Evolutionary conservation across 2,329 filamentous ascomycete genomes (phyloP).

Genomic region (Cordyceps militaris): DNA sequence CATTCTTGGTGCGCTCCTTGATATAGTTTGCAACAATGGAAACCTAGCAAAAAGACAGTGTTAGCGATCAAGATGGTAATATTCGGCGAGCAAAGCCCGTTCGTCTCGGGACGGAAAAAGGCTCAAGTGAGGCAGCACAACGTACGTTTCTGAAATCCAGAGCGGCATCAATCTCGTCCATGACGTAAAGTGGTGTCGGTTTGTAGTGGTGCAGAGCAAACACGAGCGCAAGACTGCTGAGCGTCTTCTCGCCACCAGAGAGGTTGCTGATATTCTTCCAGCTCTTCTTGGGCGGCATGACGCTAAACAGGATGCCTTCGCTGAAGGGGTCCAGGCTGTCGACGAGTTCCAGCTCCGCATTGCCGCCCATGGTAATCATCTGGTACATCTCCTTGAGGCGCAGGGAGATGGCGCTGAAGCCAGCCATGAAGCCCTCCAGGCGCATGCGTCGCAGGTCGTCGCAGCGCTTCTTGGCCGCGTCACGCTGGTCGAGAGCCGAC

Average conservation of each 20-base stretch:
- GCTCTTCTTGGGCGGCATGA: constrained; percentile 99
- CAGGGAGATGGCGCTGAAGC: constrained; percentile 87
- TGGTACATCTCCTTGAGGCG: constrained; percentile 99
- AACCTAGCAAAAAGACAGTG: constrained; percentile 54
- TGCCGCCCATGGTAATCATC: constrained; percentile 99
- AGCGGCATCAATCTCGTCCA: constrained; percentile 99
- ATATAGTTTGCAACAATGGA: constrained; percentile 98
- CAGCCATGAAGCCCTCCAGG: constrained; percentile 96
- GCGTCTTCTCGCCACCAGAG: constrained; percentile 93
- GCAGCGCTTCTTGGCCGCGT: constrained; percentile 82
- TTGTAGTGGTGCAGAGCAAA: constrained; percentile 98
- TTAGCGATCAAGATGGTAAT: constrained; percentile 6
- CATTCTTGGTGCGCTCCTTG: constrained; percentile 98
- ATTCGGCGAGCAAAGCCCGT: not conserved
- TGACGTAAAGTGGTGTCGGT: constrained; percentile 94
- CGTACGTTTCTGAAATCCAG: constrained; percentile 95
- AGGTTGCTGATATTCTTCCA: constrained; percentile 99
- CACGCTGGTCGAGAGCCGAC: constrained; percentile 67
- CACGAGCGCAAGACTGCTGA: constrained; percentile 88
- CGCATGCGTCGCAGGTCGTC: constrained; percentile 87
- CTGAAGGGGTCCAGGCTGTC: constrained; percentile 95
- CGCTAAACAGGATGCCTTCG: constrained; percentile 92
- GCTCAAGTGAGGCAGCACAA: constrained; percentile 24
- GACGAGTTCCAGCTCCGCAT: constrained; percentile 93
- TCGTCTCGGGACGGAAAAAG: not conserved